Evolutionary conservation across 345 rosid species (phyloP).

Genomic region (Salix caprea): DNA sequence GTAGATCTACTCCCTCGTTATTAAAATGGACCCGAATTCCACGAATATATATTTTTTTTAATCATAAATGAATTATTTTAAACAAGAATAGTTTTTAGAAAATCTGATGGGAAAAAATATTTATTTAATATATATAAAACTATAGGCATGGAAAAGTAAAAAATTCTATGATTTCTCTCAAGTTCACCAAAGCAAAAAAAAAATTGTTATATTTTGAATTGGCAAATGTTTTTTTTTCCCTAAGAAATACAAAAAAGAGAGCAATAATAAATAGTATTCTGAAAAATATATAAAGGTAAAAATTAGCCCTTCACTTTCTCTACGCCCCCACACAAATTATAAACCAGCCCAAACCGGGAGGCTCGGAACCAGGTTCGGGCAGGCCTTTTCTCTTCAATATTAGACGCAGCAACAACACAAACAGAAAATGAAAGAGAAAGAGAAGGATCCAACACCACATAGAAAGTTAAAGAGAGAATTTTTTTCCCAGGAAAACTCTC

Average conservation of each 20-base stretch:
- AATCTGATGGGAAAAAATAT: no score
- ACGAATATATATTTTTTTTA: no score
- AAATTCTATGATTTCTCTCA: no score
- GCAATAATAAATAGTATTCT: not conserved
- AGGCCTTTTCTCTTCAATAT: constrained; percentile 30
- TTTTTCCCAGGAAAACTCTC: not conserved
- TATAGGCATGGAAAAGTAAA: no score
- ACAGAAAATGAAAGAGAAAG: constrained; percentile 7
- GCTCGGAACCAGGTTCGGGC: constrained; percentile 67
- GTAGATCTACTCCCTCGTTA: no score
- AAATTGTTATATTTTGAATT: not conserved
- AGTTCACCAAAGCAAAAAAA: no score
- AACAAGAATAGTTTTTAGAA: no score
- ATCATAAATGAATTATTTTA: not conserved
- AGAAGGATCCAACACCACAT: constrained; percentile 17
- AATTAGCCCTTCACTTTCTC: constrained; percentile 37
- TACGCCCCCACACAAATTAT: constrained; percentile 10
- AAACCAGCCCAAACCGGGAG: constrained; percentile 37
- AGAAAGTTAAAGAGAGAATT: constrained; percentile 37
- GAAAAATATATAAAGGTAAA: constrained; percentile 4
- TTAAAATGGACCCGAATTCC: no score
- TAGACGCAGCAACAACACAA: constrained; percentile 9
- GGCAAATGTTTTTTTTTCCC: not conserved
- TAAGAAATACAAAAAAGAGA: not conserved
- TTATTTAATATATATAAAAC: no score